phyloP scores from a whole-genome alignment of 2,329 filamentous ascomycete species.

The Juglanconis sp. region DNA sequence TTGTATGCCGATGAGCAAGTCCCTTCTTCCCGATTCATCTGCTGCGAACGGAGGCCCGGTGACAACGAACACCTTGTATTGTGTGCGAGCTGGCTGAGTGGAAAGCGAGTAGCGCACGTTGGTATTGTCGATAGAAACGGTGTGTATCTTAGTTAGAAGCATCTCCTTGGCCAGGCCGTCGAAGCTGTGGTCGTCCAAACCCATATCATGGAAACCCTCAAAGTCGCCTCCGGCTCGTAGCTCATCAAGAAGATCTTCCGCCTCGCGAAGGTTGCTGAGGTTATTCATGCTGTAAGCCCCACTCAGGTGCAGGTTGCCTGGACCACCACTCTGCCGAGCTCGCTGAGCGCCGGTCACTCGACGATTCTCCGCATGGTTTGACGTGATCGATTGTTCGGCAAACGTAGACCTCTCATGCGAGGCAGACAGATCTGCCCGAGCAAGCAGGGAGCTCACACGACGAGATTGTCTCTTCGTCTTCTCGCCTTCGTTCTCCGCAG shows the following conservation, averaged over 20 bases:
- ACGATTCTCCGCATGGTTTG: constrained; percentile 43
- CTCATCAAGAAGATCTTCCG: constrained; percentile 66
- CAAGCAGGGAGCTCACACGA: constrained; percentile 86
- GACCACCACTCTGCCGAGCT: constrained; percentile 56
- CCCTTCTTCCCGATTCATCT: constrained; percentile 50
- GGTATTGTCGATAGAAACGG: constrained; percentile 58
- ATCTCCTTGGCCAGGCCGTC: constrained; percentile 71
- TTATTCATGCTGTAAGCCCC: constrained; percentile 44
- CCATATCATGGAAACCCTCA: constrained; percentile 70
- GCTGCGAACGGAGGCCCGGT: constrained; percentile 54
- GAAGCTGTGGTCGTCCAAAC: constrained; percentile 67
- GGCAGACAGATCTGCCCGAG: constrained; percentile 79
- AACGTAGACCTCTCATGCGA: constrained; percentile 81
- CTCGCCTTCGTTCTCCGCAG: constrained; percentile 59
- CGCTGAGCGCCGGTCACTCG: constrained; percentile 67
- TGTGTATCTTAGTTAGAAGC: constrained; percentile 68
- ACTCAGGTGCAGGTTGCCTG: constrained; percentile 3
- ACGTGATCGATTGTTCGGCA: constrained; percentile 56
- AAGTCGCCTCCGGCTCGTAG: constrained; percentile 59
- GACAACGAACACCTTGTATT: constrained; percentile 66
- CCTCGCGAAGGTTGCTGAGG: constrained; percentile 55
- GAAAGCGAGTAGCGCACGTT: constrained; percentile 60
- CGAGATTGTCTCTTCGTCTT: constrained; percentile 61
- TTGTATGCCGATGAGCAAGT: constrained; percentile 66
- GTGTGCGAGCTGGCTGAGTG: constrained; percentile 47